Evolutionary conservation across 2,329 filamentous ascomycete genomes (phyloP).

Genomic region (Ceratocystis smalleyi): DNA sequence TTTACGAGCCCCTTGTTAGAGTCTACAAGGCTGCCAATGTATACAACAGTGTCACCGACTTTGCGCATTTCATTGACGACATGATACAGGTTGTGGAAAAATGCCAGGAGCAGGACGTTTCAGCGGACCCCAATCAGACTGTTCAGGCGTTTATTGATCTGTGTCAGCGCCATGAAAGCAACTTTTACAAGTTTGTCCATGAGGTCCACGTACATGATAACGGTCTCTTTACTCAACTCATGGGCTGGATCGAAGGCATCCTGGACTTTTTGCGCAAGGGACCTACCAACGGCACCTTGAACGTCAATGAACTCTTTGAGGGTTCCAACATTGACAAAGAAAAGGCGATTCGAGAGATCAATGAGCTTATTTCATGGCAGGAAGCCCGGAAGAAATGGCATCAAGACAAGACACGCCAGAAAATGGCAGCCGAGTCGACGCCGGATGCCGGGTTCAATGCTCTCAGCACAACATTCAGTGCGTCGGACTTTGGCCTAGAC

Average conservation of each 20-base stretch:
- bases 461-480: slow-evolving; percentile 48
- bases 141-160: slow-evolving; percentile 97
- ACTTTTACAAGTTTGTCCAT: slow-evolving; percentile 98
- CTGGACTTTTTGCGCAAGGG: slow-evolving; percentile 83
- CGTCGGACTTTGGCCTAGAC: slow-evolving; percentile 79
- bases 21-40: slow-evolving; percentile 99
- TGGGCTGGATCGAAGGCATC: slow-evolving; percentile 94
- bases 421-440: slow-evolving; percentile 71
- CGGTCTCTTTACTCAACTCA: slow-evolving; percentile 85
- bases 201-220: slow-evolving; percentile 96
- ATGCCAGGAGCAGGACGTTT: slow-evolving; percentile 61
- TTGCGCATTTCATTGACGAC: slow-evolving; percentile 83
- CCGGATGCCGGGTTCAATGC: slow-evolving; percentile 32
- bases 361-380: slow-evolving; percentile 82
- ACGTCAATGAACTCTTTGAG: slow-evolving; percentile 87
- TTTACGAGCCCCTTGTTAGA: slow-evolving; percentile 90
- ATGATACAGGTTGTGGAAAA: slow-evolving; percentile 63
- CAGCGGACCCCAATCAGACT: slow-evolving; percentile 92
- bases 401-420: slow-evolving; percentile 90
- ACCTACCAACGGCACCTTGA: slow-evolving; percentile 68
- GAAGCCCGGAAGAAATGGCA: slow-evolving; percentile 96
- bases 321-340: slow-evolving; percentile 57
- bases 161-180: slow-evolving; percentile 84
- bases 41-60: slow-evolving; percentile 93
- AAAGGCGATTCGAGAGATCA: slow-evolving; percentile 63